A percentile compares a stretch with the other conserved stretches of the same genome.
phyloP scores from a whole-genome alignment of 306 rosid species.

The Cucumis sativus region DNA sequence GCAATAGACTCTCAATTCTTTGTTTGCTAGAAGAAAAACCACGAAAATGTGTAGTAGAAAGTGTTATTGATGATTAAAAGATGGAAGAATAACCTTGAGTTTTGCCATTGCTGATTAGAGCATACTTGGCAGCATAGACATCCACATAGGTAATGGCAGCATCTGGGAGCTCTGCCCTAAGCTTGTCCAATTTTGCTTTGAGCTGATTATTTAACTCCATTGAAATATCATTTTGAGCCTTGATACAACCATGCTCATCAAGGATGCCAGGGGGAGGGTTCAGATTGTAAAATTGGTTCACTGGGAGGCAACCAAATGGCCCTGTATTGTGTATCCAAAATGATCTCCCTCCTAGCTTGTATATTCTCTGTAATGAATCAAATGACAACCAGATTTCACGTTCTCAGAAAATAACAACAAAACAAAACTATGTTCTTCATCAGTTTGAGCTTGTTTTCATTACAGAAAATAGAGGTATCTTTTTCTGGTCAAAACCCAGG shows the following conservation, averaged over 20 bases:
- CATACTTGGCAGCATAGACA: slow-evolving; percentile 67
- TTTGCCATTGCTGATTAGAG: slow-evolving; percentile 57
- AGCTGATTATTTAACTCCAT: slow-evolving; percentile 58
- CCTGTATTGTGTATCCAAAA: slow-evolving; percentile 94
- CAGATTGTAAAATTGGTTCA: slow-evolving; percentile 54
- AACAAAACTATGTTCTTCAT: not conserved
- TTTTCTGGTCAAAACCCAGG: not conserved
- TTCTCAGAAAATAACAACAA: not conserved
- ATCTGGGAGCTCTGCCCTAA: slow-evolving; percentile 60
- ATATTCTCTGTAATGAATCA: slow-evolving; percentile 35
- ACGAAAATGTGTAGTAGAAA: not conserved
- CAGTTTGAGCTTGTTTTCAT: not conserved
- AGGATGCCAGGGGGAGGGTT: slow-evolving; percentile 41
- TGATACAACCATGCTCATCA: slow-evolving; percentile 56
- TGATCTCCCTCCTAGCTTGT: slow-evolving; percentile 60
- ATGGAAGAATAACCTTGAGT: slow-evolving; percentile 35
- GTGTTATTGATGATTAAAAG: not conserved
- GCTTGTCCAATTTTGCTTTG: slow-evolving; percentile 48
- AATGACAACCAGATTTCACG: not conserved
- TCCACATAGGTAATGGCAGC: slow-evolving; percentile 84
- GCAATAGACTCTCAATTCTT: not conserved
- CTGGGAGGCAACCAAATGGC: slow-evolving; percentile 81
- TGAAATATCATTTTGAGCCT: slow-evolving; percentile 59
- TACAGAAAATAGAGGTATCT: not conserved
- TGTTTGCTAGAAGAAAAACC: not conserved